phyloP scores from a whole-genome alignment of 768 basidiomycete genomes.

The Boletus sp. region DNA sequence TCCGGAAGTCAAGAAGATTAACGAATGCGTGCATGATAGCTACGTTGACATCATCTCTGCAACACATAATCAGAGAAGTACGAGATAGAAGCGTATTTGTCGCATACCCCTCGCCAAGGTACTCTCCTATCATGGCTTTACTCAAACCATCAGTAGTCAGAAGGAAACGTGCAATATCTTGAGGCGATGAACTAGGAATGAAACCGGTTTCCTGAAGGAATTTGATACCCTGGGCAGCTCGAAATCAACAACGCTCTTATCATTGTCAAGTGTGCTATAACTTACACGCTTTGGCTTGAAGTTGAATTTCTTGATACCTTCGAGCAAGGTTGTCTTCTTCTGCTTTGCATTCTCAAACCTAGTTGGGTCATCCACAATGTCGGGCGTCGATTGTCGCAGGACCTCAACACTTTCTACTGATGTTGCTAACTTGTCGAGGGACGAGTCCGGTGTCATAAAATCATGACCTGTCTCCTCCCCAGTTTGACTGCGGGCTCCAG shows the following conservation, averaged over 20 bases:
- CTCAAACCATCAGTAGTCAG: constrained; percentile 87
- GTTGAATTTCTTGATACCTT: constrained; percentile 97
- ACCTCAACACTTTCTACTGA: constrained; percentile 50
- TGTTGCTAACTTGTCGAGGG: constrained; percentile 52
- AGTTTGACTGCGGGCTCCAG: constrained; percentile 43
- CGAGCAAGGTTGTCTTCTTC: constrained; percentile 90
- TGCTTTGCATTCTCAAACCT: constrained; percentile 95
- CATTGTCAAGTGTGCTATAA: constrained; percentile 6
- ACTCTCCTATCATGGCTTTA: constrained; percentile 97
- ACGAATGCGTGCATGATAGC: constrained; percentile 98
- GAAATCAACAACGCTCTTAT: neutral
- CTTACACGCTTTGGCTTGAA: constrained; percentile 95
- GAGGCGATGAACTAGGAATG: constrained; percentile 67
- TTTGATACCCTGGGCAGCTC: constrained; percentile 66
- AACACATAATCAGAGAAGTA: constrained; percentile 5
- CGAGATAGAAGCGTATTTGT: neutral
- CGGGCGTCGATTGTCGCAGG: constrained; percentile 70
- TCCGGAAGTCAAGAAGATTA: constrained; percentile 84
- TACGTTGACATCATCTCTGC: constrained; percentile 84
- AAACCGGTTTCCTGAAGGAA: constrained; percentile 89
- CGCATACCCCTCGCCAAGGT: constrained; percentile 91
- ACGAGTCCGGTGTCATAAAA: constrained; percentile 53
- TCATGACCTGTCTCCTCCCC: constrained; percentile 57
- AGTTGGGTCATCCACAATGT: constrained; percentile 83
- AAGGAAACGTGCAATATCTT: constrained; percentile 83